Percentiles rank a stretch among this genome's conserved stretches.
These are phyloP conservation scores for Boletellus dicymbophilus DNA, from an alignment of 1,284 basidiomycete species.

Conservation along the genomic window DNA sequence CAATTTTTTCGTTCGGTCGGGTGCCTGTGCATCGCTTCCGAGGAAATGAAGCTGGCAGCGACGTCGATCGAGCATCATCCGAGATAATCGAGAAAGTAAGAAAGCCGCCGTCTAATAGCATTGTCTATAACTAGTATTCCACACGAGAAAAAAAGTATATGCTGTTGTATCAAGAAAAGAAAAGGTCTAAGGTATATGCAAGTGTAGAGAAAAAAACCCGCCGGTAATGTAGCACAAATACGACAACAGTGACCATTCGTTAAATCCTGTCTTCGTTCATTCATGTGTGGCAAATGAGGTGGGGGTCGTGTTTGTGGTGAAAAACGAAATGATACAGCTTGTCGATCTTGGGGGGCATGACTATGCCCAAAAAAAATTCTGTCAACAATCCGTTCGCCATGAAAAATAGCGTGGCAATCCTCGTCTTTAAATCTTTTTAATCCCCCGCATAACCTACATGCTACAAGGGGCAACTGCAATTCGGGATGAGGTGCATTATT, in stretches of 20 bases:
- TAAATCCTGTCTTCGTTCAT: neutral
- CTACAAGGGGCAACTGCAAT: conserved; percentile 10
- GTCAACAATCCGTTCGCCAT: too few species aligned
- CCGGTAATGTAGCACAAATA: conserved; percentile 10
- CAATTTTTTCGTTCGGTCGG: too few species aligned
- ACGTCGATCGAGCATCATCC: neutral
- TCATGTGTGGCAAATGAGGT: too few species aligned
- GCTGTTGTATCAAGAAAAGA: neutral
- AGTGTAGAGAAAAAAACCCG: neutral
- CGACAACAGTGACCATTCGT: too few species aligned
- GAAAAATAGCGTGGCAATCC: too few species aligned
- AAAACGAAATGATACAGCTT: too few species aligned
- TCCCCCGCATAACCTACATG: neutral
- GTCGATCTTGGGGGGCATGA: too few species aligned
- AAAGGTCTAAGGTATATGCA: conserved; percentile 1
- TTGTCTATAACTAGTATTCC: neutral
- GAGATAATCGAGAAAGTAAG: neutral
- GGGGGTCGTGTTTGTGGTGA: too few species aligned
- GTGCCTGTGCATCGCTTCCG: neutral
- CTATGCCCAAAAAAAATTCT: too few species aligned
- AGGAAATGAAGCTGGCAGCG: neutral
- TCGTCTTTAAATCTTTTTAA: neutral
- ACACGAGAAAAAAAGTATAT: neutral
- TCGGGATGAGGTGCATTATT: too few species aligned
- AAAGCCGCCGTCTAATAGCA: neutral